Evolutionary conservation across 495 filamentous ascomycete genomes (phyloP), one percentile per base, ranked within the genome.

Genomic region (Podospora pseudocomata): DNA sequence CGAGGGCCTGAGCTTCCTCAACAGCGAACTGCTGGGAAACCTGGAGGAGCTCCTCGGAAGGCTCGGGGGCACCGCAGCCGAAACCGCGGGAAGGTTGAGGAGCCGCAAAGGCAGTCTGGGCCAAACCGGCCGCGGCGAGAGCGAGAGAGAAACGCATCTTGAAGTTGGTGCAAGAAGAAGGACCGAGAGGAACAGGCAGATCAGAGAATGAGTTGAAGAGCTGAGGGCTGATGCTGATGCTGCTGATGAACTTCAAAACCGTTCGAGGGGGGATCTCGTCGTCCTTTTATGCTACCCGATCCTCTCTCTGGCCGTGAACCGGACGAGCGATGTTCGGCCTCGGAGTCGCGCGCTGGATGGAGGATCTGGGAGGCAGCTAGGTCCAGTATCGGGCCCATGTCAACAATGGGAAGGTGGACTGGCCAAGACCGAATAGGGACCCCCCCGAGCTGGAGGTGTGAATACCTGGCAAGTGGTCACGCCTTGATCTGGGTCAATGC

Each of bases 31-130:
- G 68, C 55, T 76, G 53, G n/a, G 77, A 75, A 60, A 70, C 66
- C 56, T 65, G 11, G 44, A 81, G 69, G 60, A 82, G 80, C 69
- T 80, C 68, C 44, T 65, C 65, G 9, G 74, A 76, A 6, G 82
- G 82, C 61, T 78, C 74, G n/a, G 75, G 79, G 20, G 80, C 76
- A 60, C 80, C 80, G 71, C 82, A 85, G 28, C 65, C 64, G 62
- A 77, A 73, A 6, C 39, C 39, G 27, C 32, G 54, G 44, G 58
- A 44, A 49, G 54, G 65, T 18, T 59, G 27, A n/a, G 70, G 68
- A 67, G 71, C 71, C 56, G 72, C 77, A 13, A 77, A 65, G 73
- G 71, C 76, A 49, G 75, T 65, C 7, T 71, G 74, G 64, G 75
- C 76, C 73, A 62, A 26, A 18, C 75, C 57, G 7, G 75, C 59